Base-by-base conservation (phyloP, 805 yeast genomes). In the Priceomyces carsonii region DNA sequence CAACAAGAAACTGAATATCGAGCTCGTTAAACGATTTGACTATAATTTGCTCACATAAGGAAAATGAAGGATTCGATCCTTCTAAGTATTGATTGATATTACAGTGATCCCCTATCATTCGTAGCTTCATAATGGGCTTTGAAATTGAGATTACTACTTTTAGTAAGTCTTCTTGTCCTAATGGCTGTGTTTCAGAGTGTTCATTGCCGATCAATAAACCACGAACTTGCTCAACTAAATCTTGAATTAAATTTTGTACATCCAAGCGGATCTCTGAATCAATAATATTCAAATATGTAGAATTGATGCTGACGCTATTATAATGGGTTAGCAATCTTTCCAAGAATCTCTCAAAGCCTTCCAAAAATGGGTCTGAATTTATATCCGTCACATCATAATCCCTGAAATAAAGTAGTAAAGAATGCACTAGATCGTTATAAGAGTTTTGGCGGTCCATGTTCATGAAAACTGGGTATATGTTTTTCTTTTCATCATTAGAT, bases 391-490 rank as follows among this genome's bases (percentile, higher is more conserved):
- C 18, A 22, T 51, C 44, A 26, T 26, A 36, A 13, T 20, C 26
- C 35, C 47, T 47, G 36, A 39, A 61, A 36, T 45, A 57, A 14
- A 47, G 53, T 12, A 61, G 34, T 2, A 66, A 41, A 5, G 44
- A 47, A 13, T 39, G 43, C 13, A 47, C 57, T 3, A 63, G 53
- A 5, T 47, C 43, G 28, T 63, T 48, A 42, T 60, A 65, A 4
- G 50, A 57, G 6, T 47, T 45, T 15, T 52, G 26, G 26, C 51
- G 58, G 29, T 53, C 47, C 27, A 54, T 45, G 19, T 44, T 52
- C 20, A 48, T 47, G 39, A 55, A 65, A 5, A 53, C 38, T 9
- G 54, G 50, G 18, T 53, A 47, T 6, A 62, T 36, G 41, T 47
- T 37, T 29, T 39, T 19, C 20, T 36, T 19, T 35, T 48, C 35